These are phyloP conservation scores for Endothia cerciana DNA, from an alignment of 2,329 filamentous ascomycete species.

Conservation along the genomic window DNA sequence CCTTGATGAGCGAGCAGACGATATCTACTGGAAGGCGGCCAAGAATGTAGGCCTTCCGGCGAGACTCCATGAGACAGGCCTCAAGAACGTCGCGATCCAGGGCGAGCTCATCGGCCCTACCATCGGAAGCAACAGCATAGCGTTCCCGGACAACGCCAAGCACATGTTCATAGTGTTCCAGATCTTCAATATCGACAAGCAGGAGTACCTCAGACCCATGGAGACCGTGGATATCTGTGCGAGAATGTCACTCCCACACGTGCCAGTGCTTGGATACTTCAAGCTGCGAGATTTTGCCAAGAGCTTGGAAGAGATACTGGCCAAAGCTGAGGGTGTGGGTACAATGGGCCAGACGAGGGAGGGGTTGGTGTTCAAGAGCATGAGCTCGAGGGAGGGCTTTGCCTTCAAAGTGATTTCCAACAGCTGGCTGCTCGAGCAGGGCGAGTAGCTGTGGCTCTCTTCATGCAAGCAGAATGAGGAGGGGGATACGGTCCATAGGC, in stretches of 20 bases:
- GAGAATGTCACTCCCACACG: constrained; percentile 31
- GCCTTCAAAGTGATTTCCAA: constrained; percentile 40
- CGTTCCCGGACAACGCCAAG: constrained; percentile 31
- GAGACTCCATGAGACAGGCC: constrained; percentile 29
- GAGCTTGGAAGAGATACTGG: constrained; percentile 33
- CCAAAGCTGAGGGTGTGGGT: constrained; percentile 36
- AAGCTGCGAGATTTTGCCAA: constrained; percentile 26
- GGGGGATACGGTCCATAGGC: too few relatives aligned
- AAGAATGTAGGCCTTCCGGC: constrained; percentile 32
- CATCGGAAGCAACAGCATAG: constrained; percentile 36
- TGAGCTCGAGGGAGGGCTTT: constrained; percentile 25
- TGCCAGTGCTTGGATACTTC: constrained; percentile 30
- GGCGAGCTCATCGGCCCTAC: constrained; percentile 37
- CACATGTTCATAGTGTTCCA: constrained; percentile 36
- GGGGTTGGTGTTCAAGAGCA: constrained; percentile 37
- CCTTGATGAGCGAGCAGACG: constrained; percentile 28
- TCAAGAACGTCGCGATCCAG: constrained; percentile 35
- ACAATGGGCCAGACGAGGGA: constrained; percentile 34
- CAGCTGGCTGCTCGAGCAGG: constrained; percentile 35
- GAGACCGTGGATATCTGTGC: constrained; percentile 26
- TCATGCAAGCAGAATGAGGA: too few relatives aligned
- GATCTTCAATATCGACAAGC: constrained; percentile 35
- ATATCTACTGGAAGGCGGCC: constrained; percentile 35
- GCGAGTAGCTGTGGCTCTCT: constrained; percentile 31
- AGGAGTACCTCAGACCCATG: constrained; percentile 26